A percentile compares a stretch with the other conserved stretches of the same genome.
Evolutionary conservation across 208 protist species (phyloP).

Genomic region (Wallacemonas sp.): DNA sequence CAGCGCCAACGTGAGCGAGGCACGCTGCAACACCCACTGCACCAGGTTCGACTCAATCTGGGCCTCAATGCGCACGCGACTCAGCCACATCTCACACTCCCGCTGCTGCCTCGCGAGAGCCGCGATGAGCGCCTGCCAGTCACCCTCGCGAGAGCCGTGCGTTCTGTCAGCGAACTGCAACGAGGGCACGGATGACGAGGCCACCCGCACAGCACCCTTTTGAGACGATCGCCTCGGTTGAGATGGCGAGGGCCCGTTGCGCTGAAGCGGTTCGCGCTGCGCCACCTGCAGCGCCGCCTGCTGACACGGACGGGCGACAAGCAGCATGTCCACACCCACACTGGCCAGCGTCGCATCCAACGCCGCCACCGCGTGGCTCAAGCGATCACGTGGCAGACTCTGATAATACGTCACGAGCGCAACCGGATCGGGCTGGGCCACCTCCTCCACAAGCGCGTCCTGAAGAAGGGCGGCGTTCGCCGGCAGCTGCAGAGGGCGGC

Average conservation of each 20-base stretch:
- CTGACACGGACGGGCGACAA: conserved; percentile 23
- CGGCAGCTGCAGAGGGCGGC: conserved; percentile 42
- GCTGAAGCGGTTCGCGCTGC: background rate
- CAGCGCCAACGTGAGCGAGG: conserved; percentile 13
- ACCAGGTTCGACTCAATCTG: conserved; percentile 46
- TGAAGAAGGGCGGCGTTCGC: conserved; percentile 41
- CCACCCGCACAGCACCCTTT: no score
- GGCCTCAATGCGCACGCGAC: conserved; percentile 30
- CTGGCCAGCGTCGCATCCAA: conserved; percentile 20
- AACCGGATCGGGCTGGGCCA: conserved; percentile 35
- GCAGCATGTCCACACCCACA: conserved; percentile 26
- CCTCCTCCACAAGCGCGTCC: conserved; percentile 57
- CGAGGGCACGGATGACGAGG: background rate
- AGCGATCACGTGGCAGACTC: background rate
- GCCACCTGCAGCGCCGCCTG: conserved; percentile 31
- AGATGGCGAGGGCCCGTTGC: background rate
- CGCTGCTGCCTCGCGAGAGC: conserved; percentile 44
- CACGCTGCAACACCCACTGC: conserved; percentile 59
- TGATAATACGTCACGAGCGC: conserved; percentile 33
- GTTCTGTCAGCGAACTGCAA: background rate
- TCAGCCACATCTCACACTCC: conserved; percentile 39
- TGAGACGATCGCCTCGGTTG: background rate
- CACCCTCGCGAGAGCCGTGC: background rate
- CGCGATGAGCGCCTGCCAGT: conserved; percentile 8
- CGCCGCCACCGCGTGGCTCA: conserved; percentile 14